These are phyloP conservation scores for Ustilago trichophora DNA, from an alignment of 1,284 basidiomycete genomes.

Conservation along the genomic window DNA sequence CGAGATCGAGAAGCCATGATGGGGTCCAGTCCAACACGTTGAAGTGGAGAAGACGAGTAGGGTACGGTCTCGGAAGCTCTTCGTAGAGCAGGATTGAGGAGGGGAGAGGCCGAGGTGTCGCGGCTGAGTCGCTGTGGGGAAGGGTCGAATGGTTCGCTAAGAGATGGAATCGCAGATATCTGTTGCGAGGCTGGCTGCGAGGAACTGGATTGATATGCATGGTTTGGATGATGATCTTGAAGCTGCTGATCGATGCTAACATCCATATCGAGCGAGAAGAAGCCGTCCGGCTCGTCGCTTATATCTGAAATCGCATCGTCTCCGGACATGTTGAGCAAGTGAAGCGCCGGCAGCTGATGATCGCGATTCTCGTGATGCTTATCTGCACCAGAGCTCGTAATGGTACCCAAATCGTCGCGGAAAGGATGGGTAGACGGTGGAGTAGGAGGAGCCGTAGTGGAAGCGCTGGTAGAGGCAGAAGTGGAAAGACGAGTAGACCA, in stretches of 20 bases:
- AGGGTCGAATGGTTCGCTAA: slow-evolving; percentile 7
- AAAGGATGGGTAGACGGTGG: slow-evolving; percentile 10
- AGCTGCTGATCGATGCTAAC: slow-evolving; percentile 47
- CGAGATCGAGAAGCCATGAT: slow-evolving; percentile 25
- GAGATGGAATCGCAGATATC: too few relatives aligned
- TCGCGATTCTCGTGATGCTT: too few relatives aligned
- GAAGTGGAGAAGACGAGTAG: slow-evolving; percentile 33
- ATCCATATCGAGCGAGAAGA: slow-evolving; percentile 55
- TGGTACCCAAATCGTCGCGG: too few relatives aligned
- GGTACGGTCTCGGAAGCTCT: slow-evolving; percentile 24
- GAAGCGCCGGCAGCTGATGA: slow-evolving; percentile 19
- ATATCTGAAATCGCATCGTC: slow-evolving; percentile 29
- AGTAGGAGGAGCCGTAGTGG: slow-evolving; percentile 33
- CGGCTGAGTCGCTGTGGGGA: slow-evolving; percentile 5
- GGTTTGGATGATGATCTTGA: slow-evolving; percentile 2
- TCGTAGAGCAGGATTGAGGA: slow-evolving; percentile 17
- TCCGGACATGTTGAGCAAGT: slow-evolving; percentile 40
- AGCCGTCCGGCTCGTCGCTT: slow-evolving; percentile 48
- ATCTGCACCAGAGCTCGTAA: too few relatives aligned
- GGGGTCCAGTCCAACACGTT: slow-evolving; percentile 30
- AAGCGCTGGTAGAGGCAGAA: slow-evolving; percentile 34
- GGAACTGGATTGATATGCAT: too few relatives aligned
- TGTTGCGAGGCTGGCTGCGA: too few relatives aligned
- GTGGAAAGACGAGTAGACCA: slow-evolving; percentile 44
- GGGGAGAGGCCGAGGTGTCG: slow-evolving; percentile 2